Evolutionary conservation across 2,329 filamentous ascomycete genomes (phyloP).

Genomic region (Neoscytalidium dimidiatum): DNA sequence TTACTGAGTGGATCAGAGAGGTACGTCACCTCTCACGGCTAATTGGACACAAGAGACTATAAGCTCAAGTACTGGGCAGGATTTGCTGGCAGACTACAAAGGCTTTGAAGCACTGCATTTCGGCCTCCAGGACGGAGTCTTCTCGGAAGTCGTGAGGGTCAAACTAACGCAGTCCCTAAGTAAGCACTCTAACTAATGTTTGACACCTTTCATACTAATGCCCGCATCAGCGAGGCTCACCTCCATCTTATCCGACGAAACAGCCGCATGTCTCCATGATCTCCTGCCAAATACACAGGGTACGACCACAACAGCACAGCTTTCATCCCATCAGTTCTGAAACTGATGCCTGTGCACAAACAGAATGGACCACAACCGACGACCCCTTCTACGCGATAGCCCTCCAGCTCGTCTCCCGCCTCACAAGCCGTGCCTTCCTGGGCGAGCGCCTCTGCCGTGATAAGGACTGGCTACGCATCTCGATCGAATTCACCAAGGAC

Average conservation of each 20-base stretch:
- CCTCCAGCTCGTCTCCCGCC: not conserved
- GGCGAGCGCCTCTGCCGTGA: constrained; percentile 40
- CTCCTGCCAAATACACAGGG: not conserved
- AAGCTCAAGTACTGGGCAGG: not conserved
- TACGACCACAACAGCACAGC: not conserved
- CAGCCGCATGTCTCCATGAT: not conserved
- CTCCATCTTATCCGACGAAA: not conserved
- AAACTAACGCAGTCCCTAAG: not conserved
- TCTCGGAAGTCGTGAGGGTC: not conserved
- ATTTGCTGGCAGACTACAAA: not conserved
- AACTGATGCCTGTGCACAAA: too few relatives aligned
- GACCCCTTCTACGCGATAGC: not conserved
- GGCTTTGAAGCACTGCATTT: not conserved
- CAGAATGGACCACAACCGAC: not conserved
- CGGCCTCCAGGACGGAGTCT: not conserved
- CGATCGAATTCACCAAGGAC: constrained; percentile 38
- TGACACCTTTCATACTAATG: not conserved
- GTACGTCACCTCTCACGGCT: not conserved
- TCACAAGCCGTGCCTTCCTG: constrained; percentile 29
- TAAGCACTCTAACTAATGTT: not conserved
- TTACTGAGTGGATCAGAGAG: not conserved
- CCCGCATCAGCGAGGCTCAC: not conserved
- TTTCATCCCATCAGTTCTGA: not conserved
- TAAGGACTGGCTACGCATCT: constrained; percentile 40
- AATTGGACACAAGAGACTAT: too few relatives aligned